Conservation (phyloP, 257 asterid genomes). For the Cinchona pubescens region DNA sequence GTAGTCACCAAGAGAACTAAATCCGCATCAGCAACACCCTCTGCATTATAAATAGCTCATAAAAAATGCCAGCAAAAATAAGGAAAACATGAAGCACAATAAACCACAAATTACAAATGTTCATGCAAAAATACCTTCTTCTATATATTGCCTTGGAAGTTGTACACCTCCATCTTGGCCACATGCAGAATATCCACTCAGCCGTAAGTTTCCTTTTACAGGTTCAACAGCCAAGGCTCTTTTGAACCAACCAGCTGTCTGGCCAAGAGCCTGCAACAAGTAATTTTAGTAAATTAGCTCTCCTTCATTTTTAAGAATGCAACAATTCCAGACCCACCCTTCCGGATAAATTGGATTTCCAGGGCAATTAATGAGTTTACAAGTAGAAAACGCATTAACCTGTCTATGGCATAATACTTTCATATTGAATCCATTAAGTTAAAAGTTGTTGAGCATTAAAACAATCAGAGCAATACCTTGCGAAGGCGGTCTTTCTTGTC, state of each 20-base stretch:
- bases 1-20: conserved; percentile 93
- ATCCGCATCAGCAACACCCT: conserved; percentile 91
- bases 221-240: conserved; percentile 95
- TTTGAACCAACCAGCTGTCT: conserved; percentile 93
- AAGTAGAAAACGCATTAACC: background rate
- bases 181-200: conserved; percentile 99
- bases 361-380: background rate
- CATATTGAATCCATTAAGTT: background rate
- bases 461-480: conserved; percentile 46
- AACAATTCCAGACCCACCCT: background rate
- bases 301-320: background rate
- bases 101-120: background rate
- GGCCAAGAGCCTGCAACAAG: conserved; percentile 80
- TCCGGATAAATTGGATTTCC: background rate
- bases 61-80: background rate
- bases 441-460: background rate
- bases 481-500: conserved; percentile 95
- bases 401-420: background rate
- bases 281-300: conserved; percentile 4
- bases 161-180: conserved; percentile 99
- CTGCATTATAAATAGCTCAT: conserved; percentile 35
- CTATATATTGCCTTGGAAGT: conserved; percentile 90
- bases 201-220: conserved; percentile 82
- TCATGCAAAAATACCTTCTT: conserved; percentile 61
- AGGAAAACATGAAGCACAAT: background rate